These are phyloP conservation scores for Passalora sequoiae DNA, from an alignment of 2,329 filamentous ascomycete genomes.

Conservation along the genomic window DNA sequence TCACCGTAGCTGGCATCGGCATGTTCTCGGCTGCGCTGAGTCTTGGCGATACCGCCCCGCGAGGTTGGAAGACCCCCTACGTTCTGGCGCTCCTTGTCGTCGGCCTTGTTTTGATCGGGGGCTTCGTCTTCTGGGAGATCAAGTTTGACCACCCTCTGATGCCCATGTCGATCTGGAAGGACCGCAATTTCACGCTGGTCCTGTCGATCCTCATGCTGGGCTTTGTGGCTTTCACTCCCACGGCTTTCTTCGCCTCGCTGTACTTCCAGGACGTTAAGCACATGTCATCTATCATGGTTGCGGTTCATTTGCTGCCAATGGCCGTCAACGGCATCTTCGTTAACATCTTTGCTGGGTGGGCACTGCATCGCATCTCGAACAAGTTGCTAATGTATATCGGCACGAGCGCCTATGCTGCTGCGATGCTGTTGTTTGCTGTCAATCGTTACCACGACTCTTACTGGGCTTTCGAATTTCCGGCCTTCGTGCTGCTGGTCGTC, in stretches of 20 bases:
- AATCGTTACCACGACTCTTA: conserved; percentile 54
- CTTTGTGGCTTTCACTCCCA: conserved; percentile 54
- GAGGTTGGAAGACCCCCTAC: conserved; percentile 59
- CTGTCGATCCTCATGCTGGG: conserved; percentile 55
- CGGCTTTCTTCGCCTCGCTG: conserved; percentile 49
- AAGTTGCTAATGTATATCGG: conserved; percentile 56
- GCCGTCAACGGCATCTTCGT: conserved; percentile 58
- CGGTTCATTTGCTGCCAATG: conserved; percentile 61
- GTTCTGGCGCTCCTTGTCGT: conserved; percentile 59
- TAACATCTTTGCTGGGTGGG: conserved; percentile 57
- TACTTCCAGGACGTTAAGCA: conserved; percentile 57
- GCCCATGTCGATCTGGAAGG: conserved; percentile 55
- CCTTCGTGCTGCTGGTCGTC: conserved; percentile 55
- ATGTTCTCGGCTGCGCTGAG: conserved; percentile 59
- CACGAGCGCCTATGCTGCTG: conserved; percentile 40
- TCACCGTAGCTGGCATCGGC: conserved; percentile 61
- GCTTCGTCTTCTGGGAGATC: conserved; percentile 60
- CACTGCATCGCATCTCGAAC: conserved; percentile 61
- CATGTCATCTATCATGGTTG: conserved; percentile 54
- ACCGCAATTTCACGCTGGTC: conserved; percentile 60
- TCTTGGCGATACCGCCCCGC: conserved; percentile 50
- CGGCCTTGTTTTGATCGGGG: conserved; percentile 51
- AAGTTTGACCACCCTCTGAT: conserved; percentile 44
- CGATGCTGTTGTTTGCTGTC: conserved; percentile 54
- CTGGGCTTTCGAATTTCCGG: conserved; percentile 62